Evolutionary conservation across 768 basidiomycete species (phyloP).

Genomic region (Lentinula guzmanii): DNA sequence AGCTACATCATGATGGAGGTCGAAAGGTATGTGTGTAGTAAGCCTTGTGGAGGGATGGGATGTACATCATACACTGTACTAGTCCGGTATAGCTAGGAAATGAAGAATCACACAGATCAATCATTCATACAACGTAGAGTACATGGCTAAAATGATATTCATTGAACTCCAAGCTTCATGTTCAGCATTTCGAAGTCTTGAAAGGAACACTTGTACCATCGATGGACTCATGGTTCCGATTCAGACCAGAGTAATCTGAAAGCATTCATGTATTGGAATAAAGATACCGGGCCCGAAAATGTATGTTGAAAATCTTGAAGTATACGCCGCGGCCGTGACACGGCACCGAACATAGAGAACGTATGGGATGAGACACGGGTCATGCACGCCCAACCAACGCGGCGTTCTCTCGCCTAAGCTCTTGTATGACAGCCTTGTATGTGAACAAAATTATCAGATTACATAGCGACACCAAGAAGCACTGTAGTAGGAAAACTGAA

Average conservation of each 20-base stretch:
- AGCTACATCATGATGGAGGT: too few relatives aligned
- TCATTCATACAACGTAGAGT: too few relatives aligned
- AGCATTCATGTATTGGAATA: background rate
- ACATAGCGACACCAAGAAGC: background rate
- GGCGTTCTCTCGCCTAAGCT: slow-evolving; percentile 68
- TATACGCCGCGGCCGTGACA: background rate
- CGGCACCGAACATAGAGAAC: background rate
- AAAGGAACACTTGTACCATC: too few relatives aligned
- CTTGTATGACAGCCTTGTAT: slow-evolving; percentile 74
- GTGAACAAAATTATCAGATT: background rate
- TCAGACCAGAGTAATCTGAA: background rate
- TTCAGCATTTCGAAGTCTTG: too few relatives aligned
- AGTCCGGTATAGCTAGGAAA: too few relatives aligned
- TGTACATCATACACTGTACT: too few relatives aligned
- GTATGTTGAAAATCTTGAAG: background rate
- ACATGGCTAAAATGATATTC: too few relatives aligned
- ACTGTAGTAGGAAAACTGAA: too few relatives aligned
- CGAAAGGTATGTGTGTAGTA: too few relatives aligned
- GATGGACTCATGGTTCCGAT: background rate
- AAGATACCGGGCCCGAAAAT: background rate
- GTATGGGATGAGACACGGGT: slow-evolving; percentile 1
- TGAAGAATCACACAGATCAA: too few relatives aligned
- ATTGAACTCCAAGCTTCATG: too few relatives aligned
- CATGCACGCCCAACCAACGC: slow-evolving; percentile 25
- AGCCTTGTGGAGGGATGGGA: too few relatives aligned